Percentiles rank a stretch among this genome's conserved stretches.
phyloP scores from a whole-genome alignment of 2,329 filamentous ascomycete genomes.

The Scedosporium aurantiacum region DNA sequence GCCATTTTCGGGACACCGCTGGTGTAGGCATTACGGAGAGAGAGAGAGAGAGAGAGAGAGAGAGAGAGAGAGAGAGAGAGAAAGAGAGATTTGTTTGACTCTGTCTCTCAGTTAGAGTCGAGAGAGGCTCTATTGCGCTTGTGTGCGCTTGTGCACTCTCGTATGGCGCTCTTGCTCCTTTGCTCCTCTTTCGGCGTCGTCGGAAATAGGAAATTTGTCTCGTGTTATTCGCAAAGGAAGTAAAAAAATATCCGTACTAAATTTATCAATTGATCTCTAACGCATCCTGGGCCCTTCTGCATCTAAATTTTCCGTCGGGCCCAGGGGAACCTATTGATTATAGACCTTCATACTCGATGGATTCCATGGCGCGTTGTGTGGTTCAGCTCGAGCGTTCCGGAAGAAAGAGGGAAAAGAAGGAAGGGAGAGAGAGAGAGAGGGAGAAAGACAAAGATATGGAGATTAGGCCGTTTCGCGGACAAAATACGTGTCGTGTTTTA shows the following conservation, averaged over 20 bases:
- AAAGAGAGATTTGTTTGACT: no score
- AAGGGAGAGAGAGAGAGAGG: background rate
- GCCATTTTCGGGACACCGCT: background rate
- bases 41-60: no score
- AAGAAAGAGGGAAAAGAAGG: background rate
- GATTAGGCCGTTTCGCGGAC: background rate
- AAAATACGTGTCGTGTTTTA: constrained; percentile 1
- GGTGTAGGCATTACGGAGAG: background rate
- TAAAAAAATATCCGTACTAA: background rate
- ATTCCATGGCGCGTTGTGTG: background rate
- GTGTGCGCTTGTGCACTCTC: no score
- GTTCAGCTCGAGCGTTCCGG: background rate
- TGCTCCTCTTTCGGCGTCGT: no score
- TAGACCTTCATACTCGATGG: constrained; percentile 2
- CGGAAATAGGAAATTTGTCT: background rate
- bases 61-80: no score
- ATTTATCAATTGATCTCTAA: background rate
- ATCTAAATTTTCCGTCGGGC: background rate
- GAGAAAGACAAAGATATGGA: background rate
- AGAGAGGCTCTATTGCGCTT: no score
- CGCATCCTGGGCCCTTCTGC: background rate
- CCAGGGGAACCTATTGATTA: background rate
- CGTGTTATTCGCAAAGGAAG: background rate
- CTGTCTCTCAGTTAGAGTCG: no score
- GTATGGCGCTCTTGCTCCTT: no score